Percentiles rank a stretch among this genome's conserved stretches.
Evolutionary conservation across 2,329 filamentous ascomycete genomes (phyloP).

Genomic region (Pseudogymnoascus sp.): DNA sequence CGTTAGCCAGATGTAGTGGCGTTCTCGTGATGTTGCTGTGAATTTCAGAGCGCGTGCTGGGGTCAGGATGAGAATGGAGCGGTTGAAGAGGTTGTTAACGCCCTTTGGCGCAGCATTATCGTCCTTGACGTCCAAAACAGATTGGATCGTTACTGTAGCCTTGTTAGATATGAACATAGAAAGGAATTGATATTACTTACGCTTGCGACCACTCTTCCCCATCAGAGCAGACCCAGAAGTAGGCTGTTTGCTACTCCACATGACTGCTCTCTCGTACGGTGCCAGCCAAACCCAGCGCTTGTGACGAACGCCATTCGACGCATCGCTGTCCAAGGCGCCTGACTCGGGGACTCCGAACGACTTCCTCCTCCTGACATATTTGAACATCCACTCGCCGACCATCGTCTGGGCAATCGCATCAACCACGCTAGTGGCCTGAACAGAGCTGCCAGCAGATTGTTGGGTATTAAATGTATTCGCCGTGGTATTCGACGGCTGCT

Average conservation of each 20-base stretch:
- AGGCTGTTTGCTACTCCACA: conserved; percentile 98
- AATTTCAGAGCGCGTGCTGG: conserved; percentile 93
- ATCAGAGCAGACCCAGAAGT: conserved; percentile 78
- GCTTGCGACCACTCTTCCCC: conserved; percentile 89
- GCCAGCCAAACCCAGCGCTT: conserved; percentile 98
- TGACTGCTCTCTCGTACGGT: conserved; percentile 88
- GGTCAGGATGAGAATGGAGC: conserved; percentile 90
- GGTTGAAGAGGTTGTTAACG: conserved; percentile 63
- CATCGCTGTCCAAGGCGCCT: conserved; percentile 61
- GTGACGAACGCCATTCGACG: conserved; percentile 60
- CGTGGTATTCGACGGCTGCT: conserved; percentile 55
- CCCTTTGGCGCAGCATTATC: conserved; percentile 79
- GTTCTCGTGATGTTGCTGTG: conserved; percentile 72
- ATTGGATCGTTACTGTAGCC: conserved; percentile 78
- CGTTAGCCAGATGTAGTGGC: conserved; percentile 92
- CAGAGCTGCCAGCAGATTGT: conserved; percentile 49
- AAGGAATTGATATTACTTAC: conserved; percentile 50
- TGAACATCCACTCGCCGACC: conserved; percentile 97
- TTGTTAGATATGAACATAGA: conserved; percentile 17
- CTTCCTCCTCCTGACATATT: conserved; percentile 79
- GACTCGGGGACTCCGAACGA: conserved; percentile 76
- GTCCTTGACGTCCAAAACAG: conserved; percentile 93
- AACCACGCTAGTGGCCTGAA: conserved; percentile 72
- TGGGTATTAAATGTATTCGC: conserved; percentile 25
- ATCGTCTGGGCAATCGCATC: conserved; percentile 97